Conservation (phyloP, 1,139 yeast genomes). For the Hemisphaericaspora subhashii region DNA sequence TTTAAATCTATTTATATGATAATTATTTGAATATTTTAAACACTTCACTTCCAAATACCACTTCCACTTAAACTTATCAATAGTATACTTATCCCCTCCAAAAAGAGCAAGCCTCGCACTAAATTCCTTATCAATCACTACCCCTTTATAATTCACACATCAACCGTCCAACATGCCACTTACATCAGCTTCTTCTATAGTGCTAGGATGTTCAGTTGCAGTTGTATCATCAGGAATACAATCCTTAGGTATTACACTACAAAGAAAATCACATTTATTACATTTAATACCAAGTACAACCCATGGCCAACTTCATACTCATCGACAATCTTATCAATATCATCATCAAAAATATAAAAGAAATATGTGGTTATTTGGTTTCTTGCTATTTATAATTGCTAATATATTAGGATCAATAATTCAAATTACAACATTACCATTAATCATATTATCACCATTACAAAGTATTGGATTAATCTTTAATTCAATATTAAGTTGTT, state of each 20-base stretch:
- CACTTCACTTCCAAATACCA: too few relatives aligned
- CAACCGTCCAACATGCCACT: constrained; percentile 7
- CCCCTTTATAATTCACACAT: background rate
- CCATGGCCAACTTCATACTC: constrained; percentile 12
- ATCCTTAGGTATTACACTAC: constrained; percentile 80
- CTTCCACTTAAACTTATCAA: too few relatives aligned
- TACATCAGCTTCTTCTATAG: constrained; percentile 24
- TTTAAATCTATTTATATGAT: too few relatives aligned
- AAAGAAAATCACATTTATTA: constrained; percentile 72
- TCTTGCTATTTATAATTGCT: constrained; percentile 66
- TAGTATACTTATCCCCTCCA: too few relatives aligned
- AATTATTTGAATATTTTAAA: too few relatives aligned
- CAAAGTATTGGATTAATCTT: constrained; percentile 88
- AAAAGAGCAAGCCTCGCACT: background rate
- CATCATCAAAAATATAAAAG: constrained; percentile 45
- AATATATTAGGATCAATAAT: constrained; percentile 80
- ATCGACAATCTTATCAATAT: constrained; percentile 11
- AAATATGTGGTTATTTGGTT: constrained; percentile 75
- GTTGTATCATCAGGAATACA: constrained; percentile 78
- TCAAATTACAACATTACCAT: constrained; percentile 81
- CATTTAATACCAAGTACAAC: constrained; percentile 12
- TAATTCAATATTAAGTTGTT: constrained; percentile 70
- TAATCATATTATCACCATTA: constrained; percentile 76
- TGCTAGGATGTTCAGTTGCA: constrained; percentile 71
- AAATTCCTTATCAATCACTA: background rate